Percentiles rank a stretch among this genome's conserved stretches.
Evolutionary conservation across 2,329 filamentous ascomycete genomes (phyloP).

Genomic region (Fusarium scirpi): DNA sequence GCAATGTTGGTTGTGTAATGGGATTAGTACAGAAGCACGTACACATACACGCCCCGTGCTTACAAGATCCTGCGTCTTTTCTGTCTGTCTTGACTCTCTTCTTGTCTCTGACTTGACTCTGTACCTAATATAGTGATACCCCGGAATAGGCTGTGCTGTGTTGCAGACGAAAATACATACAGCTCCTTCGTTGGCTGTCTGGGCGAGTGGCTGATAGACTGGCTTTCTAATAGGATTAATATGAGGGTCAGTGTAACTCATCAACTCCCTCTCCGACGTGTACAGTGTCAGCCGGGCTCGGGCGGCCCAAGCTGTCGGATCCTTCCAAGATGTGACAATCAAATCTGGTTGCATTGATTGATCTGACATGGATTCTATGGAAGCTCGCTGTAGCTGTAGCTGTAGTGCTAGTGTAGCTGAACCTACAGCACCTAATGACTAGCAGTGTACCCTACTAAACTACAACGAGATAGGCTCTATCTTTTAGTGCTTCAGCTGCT

Average conservation of each 20-base stretch:
- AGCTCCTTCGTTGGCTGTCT: conserved; percentile 37
- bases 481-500: conserved; percentile 17
- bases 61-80: conserved; percentile 39
- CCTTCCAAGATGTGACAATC: conserved; percentile 43
- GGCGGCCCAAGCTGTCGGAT: conserved; percentile 46
- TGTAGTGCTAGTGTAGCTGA: conserved; percentile 1
- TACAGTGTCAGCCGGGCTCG: conserved; percentile 42
- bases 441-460: not conserved
- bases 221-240: conserved; percentile 33
- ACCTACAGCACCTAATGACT: conserved; percentile 3
- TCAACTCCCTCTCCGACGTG: conserved; percentile 34
- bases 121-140: conserved; percentile 26
- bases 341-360: conserved; percentile 39
- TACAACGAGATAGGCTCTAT: conserved; percentile 8
- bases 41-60: conserved; percentile 25
- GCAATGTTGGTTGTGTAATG: conserved; percentile 28
- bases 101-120: not conserved
- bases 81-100: not conserved
- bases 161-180: conserved; percentile 45
- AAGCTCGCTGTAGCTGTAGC: not conserved
- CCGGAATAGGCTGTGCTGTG: conserved; percentile 35
- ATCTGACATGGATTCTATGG: conserved; percentile 25
- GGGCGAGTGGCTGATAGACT: conserved; percentile 43
- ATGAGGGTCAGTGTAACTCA: conserved; percentile 22
- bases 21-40: not conserved